phyloP scores from a whole-genome alignment of 148 eudicot genomes.

The Rhododendron vialii region DNA sequence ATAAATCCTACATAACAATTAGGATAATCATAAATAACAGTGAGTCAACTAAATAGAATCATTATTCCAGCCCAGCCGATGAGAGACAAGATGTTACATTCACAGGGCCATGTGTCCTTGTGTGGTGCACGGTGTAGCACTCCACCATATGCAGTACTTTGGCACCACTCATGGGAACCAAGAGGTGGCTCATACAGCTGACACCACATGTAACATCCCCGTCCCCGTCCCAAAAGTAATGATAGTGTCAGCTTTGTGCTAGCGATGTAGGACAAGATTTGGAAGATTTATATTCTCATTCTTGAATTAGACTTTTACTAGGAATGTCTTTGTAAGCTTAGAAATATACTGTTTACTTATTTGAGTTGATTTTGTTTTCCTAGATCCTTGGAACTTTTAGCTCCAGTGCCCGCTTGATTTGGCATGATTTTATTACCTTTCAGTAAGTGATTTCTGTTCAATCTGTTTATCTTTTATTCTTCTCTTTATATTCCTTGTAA shows the following conservation, averaged over 20 bases:
- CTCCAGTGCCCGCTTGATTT: background rate
- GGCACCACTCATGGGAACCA: background rate
- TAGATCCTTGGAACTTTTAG: background rate
- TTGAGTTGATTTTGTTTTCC: background rate
- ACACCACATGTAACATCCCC: background rate
- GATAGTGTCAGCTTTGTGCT: background rate
- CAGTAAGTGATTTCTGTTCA: background rate
- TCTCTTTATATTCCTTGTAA: background rate
- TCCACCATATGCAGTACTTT: background rate
- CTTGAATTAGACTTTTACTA: background rate
- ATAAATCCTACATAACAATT: background rate
- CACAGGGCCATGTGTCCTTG: background rate
- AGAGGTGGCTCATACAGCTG: background rate
- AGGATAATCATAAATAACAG: no score
- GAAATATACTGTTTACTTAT: background rate
- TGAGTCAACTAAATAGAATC: background rate
- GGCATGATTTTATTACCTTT: background rate
- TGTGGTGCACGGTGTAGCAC: background rate
- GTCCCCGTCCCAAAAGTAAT: background rate
- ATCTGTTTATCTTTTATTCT: background rate
- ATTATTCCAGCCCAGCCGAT: background rate
- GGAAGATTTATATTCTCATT: background rate
- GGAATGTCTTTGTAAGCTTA: background rate
- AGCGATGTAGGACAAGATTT: background rate
- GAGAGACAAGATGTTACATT: background rate